These are phyloP conservation scores for Rhodotorula glutinis DNA, from an alignment of 1,284 basidiomycete species.

Conservation along the genomic window DNA sequence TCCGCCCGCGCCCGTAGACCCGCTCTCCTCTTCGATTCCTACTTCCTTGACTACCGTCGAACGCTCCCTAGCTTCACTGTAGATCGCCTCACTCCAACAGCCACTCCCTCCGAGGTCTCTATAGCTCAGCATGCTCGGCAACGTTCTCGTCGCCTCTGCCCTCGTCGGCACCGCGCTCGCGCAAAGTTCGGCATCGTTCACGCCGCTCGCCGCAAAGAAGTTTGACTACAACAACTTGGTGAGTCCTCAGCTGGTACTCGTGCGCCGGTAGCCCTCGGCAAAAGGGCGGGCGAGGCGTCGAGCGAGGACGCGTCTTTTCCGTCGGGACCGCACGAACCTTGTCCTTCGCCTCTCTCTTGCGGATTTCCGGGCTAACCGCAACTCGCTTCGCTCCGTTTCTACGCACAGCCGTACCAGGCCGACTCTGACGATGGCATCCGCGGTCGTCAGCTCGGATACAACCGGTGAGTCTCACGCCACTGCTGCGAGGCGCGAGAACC, in stretches of 20 bases:
- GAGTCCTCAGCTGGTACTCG: neutral
- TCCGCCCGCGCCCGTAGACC: too few relatives aligned
- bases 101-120: too few relatives aligned
- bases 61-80: too few relatives aligned
- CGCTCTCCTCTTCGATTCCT: too few relatives aligned
- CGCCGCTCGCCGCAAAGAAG: constrained; percentile 37
- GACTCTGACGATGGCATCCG: constrained; percentile 26
- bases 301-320: too few relatives aligned
- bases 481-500: too few relatives aligned
- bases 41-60: too few relatives aligned
- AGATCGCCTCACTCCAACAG: too few relatives aligned
- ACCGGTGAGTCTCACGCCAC: constrained; percentile 13
- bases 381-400: neutral
- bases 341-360: neutral
- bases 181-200: constrained; percentile 10
- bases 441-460: constrained; percentile 30
- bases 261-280: too few relatives aligned
- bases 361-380: neutral
- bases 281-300: too few relatives aligned
- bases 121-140: constrained; percentile 5
- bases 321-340: neutral
- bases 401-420: constrained; percentile 29
- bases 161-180: constrained; percentile 27
- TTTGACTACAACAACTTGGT: constrained; percentile 37
- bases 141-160: constrained; percentile 21